Evolutionary conservation across 371 early-diverging fungal genomes (phyloP).

Genomic region (Capillidium heterosporum): DNA sequence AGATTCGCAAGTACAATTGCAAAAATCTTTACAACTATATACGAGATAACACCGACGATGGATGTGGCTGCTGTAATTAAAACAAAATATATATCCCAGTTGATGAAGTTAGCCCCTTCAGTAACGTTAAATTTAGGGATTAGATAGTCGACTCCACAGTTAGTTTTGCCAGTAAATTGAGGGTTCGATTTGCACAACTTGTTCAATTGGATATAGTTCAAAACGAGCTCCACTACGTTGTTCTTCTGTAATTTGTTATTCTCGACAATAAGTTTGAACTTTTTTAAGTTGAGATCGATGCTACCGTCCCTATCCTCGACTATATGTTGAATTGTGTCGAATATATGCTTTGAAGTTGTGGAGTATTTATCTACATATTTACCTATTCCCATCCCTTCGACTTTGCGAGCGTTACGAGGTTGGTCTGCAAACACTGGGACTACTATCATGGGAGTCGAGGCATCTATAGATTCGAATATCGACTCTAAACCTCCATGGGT

Average conservation of each 20-base stretch:
- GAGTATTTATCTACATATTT: too few species aligned
- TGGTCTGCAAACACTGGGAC: conserved; percentile 5
- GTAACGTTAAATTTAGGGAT: neutral
- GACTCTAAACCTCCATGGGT: conserved; percentile 6
- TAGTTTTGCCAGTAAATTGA: neutral
- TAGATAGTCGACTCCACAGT: neutral
- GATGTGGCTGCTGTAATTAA: too few species aligned
- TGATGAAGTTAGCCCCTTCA: too few species aligned
- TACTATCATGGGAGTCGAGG: neutral
- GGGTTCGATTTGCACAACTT: neutral
- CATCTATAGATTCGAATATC: neutral
- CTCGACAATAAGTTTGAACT: neutral
- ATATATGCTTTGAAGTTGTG: neutral
- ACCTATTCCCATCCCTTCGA: neutral
- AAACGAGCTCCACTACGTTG: neutral
- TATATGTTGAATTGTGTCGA: neutral
- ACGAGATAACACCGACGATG: too few species aligned
- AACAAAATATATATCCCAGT: too few species aligned
- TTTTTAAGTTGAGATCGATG: neutral
- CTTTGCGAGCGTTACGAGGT: neutral
- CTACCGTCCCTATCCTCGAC: neutral
- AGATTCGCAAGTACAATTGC: too few species aligned
- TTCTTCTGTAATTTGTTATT: neutral
- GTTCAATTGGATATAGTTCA: neutral
- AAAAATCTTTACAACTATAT: too few species aligned